Evolutionary conservation across 2,329 filamentous ascomycete species (phyloP).

Genomic region (Ceratocystis ficicola): DNA sequence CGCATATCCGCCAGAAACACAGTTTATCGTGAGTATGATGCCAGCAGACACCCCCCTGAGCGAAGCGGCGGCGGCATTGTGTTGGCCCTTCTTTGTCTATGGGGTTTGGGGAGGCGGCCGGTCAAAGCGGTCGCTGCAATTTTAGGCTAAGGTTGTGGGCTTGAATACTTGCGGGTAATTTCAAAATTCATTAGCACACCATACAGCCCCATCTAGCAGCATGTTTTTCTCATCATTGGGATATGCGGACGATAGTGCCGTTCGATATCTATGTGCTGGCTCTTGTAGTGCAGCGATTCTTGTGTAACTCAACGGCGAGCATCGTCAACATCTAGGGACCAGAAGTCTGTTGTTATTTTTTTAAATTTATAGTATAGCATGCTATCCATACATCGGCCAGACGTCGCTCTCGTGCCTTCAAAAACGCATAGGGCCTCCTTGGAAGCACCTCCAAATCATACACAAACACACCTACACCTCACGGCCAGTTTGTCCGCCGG

Average conservation of each 20-base stretch:
- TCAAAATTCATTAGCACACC: not conserved
- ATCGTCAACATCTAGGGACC: not conserved
- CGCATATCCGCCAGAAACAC: not conserved
- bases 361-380: too few relatives aligned
- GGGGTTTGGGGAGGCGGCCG: not conserved
- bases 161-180: not conserved
- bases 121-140: not conserved
- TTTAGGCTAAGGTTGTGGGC: not conserved
- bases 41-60: not conserved
- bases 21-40: not conserved
- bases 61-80: not conserved
- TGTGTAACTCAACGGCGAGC: not conserved
- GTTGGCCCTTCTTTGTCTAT: not conserved
- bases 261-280: not conserved
- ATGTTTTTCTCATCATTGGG: too few relatives aligned
- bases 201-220: too few relatives aligned
- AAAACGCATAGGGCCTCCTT: too few relatives aligned
- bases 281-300: not conserved
- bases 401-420: too few relatives aligned
- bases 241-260: too few relatives aligned
- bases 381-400: too few relatives aligned
- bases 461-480: too few relatives aligned
- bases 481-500: too few relatives aligned
- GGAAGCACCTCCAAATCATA: too few relatives aligned
- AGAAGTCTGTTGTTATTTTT: not conserved